Percentiles rank a stretch among this genome's conserved stretches.
phyloP scores from a whole-genome alignment of 2,329 filamentous ascomycete genomes.

The Acrodontium crateriforme region DNA sequence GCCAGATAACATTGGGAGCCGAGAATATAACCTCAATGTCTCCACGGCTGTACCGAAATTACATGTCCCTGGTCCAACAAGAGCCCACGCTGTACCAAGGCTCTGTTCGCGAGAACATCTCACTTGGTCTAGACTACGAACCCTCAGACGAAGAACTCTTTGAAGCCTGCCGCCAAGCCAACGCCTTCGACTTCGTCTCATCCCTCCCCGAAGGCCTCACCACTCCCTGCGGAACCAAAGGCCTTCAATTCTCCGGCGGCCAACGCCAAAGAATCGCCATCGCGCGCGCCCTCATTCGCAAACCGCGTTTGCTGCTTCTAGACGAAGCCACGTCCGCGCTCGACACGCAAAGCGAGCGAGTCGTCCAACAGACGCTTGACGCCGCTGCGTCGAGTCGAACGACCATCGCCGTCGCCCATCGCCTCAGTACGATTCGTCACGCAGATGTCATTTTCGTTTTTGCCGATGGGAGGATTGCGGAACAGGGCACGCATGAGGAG shows the following conservation, averaged over 20 bases:
- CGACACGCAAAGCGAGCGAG: constrained; percentile 51
- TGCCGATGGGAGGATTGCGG: constrained; percentile 24
- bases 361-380: constrained; percentile 57
- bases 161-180: constrained; percentile 36
- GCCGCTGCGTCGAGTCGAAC: constrained; percentile 26
- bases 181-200: constrained; percentile 40
- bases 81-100: constrained; percentile 61
- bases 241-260: constrained; percentile 37
- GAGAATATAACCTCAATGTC: constrained; percentile 45
- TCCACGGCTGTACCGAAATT: constrained; percentile 47
- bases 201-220: constrained; percentile 38
- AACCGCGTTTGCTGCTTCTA: constrained; percentile 39
- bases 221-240: constrained; percentile 37
- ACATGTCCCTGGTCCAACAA: constrained; percentile 59
- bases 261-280: constrained; percentile 44
- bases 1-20: constrained; percentile 37
- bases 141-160: constrained; percentile 28
- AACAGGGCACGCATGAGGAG: constrained; percentile 27
- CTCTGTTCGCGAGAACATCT: constrained; percentile 47
- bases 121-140: constrained; percentile 29
- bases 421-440: constrained; percentile 25
- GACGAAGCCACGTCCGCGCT: constrained; percentile 48
- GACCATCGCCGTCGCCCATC: constrained; percentile 29
- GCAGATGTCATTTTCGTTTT: constrained; percentile 30
- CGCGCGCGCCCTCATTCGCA: constrained; percentile 40